Evolutionary conservation across 2,329 filamentous ascomycete genomes (phyloP).

Genomic region (Ascochyta pisi): DNA sequence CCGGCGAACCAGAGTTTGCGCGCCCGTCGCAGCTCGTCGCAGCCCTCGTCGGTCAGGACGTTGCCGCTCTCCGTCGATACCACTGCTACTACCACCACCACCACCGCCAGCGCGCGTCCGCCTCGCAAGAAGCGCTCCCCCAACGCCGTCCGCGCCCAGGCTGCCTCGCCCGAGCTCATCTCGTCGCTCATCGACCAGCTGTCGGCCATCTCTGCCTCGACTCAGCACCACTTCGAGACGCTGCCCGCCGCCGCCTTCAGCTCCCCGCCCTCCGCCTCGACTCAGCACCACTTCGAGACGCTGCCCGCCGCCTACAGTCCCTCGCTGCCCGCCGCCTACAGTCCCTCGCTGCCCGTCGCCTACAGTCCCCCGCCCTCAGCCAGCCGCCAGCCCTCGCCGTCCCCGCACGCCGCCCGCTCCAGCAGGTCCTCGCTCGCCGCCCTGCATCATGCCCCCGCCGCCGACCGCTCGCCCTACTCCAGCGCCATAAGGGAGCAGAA

Average conservation of each 20-base stretch:
- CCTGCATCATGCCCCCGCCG: conserved; percentile 61
- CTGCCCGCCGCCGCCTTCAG: no score
- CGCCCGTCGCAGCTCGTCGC: conserved; percentile 40
- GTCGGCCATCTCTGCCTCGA: conserved; percentile 66
- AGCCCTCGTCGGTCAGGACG: conserved; percentile 29
- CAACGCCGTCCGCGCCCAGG: conserved; percentile 47
- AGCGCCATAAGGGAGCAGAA: conserved; percentile 58
- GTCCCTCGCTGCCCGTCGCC: no score
- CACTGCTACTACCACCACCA: not conserved
- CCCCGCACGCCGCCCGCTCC: not conserved
- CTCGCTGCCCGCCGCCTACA: conserved; percentile 17
- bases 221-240: conserved; percentile 71
- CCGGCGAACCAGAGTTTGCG: conserved; percentile 31
- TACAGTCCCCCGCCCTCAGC: conserved; percentile 22
- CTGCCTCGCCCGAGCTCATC: conserved; percentile 71
- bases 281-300: conserved; percentile 67
- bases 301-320: conserved; percentile 34
- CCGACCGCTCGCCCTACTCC: conserved; percentile 74
- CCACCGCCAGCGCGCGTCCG: not conserved
- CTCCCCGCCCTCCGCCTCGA: conserved; percentile 59
- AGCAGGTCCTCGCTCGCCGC: conserved; percentile 22
- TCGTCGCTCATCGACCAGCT: conserved; percentile 68
- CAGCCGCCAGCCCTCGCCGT: no score
- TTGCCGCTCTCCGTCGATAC: conserved; percentile 21
- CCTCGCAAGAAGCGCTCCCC: conserved; percentile 35